Base-by-base conservation (phyloP, 139 green algal genomes). In the Zygnema cylindricum region DNA sequence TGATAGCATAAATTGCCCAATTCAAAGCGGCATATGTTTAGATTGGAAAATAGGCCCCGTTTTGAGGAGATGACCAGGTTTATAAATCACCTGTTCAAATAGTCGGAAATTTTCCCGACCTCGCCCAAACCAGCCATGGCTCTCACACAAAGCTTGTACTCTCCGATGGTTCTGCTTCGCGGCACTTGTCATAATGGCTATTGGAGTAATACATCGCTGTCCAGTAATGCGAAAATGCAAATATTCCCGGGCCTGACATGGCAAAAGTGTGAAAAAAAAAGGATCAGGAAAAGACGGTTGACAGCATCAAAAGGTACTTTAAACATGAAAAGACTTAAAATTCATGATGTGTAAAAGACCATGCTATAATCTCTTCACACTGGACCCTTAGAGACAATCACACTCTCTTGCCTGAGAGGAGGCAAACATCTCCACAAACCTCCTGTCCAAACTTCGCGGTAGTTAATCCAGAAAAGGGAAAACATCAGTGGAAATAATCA, bases 181-280 rank as follows among this genome's bases (percentile, higher is more conserved):
- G 32, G 97, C 95, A 0, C 91, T 96, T 25, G 97, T 99, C 97
- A 99, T 99, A 87, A 99, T 95, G 69, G 95, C 97, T 1, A 99
- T 92, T 0, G 97, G 97, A 0, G 97, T 99, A 40, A 89, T 94
- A 77, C 94, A 81, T 92, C 96, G 95, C 32, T 75, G 39, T 2
- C 97, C 97, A 25, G 92, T 95, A n/a, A 99, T 82, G 69, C 93
- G 92, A 88, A 92, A 99, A 93, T 98, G 94, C 41, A 99, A 90
- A 93, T 97, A 98, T 93, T 99, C 97, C 21, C 97, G 93, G 1
- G 96, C 95, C 91, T 90, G 22, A n/a, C n/a, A n/a, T n/a, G n/a
- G 25, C 33, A 36, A 30, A 25, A 73, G 57, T 35, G 30, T 25
- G 30, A 30, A 25, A 73, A 30, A 25, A 30, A 73, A 30, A 30